Percentiles rank a stretch among this genome's conserved stretches.
phyloP scores from a whole-genome alignment of 208 protist genomes.

The Entamoeba histolytica region DNA sequence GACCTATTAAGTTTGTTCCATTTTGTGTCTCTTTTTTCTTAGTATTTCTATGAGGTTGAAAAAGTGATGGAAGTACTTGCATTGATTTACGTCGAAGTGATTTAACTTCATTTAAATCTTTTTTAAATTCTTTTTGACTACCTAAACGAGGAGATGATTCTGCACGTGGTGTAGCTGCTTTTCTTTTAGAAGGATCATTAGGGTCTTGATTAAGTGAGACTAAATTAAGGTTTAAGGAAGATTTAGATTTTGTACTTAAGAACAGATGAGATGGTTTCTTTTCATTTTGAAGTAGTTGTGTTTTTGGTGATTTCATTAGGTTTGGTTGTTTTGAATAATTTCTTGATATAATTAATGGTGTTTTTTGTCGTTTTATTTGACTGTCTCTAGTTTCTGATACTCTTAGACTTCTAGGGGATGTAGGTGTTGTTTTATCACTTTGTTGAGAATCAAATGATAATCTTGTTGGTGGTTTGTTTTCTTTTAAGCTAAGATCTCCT shows the following conservation, averaged over 20 bases:
- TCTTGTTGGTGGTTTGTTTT: neutral
- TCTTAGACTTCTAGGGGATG: neutral
- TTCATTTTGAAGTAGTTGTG: neutral
- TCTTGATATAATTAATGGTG: neutral
- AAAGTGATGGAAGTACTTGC: no score
- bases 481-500: neutral
- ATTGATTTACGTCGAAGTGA: neutral
- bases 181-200: neutral
- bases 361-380: neutral
- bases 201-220: neutral
- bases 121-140: neutral
- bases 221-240: neutral
- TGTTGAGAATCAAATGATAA: neutral
- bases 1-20: neutral
- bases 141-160: neutral
- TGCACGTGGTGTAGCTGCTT: neutral
- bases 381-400: neutral
- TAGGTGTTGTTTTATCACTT: neutral
- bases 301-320: neutral
- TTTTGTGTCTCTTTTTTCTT: neutral
- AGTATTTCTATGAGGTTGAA: neutral
- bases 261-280: neutral
- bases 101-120: neutral
- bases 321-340: neutral
- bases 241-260: neutral